Conservation (phyloP, 2,329 filamentous ascomycete genomes). For the Cladophialophora chaetospira region DNA sequence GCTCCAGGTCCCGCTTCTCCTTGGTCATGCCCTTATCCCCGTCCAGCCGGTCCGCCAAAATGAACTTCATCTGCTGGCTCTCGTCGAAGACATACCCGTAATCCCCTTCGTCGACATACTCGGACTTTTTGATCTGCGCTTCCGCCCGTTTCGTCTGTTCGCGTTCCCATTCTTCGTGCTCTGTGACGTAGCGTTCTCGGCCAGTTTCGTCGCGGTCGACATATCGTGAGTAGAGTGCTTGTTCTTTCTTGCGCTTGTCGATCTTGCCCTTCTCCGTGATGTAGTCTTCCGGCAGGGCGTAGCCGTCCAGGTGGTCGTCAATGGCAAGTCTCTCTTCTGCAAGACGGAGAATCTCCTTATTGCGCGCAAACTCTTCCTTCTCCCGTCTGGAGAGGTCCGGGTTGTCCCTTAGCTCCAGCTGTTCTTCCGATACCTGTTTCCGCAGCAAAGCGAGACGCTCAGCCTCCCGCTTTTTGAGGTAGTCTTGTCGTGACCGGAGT, state of each 20-base stretch:
- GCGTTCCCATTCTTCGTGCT: conserved; percentile 93
- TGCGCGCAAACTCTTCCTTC: conserved; percentile 84
- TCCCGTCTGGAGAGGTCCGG: conserved; percentile 74
- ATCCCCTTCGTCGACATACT: conserved; percentile 75
- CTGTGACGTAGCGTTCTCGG: conserved; percentile 85
- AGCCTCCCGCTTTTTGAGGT: conserved; percentile 87
- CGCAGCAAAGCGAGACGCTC: conserved; percentile 84
- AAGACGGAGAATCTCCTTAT: conserved; percentile 76
- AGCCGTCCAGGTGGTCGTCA: conserved; percentile 89
- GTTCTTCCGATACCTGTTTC: conserved; percentile 87
- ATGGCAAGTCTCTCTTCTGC: conserved; percentile 84
- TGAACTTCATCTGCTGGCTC: conserved; percentile 82
- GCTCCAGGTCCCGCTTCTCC: conserved; percentile 76
- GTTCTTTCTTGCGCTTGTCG: conserved; percentile 81
- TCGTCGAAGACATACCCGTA: conserved; percentile 95
- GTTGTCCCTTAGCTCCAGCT: conserved; percentile 75
- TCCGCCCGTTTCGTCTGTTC: conserved; percentile 88
- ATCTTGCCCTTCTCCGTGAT: conserved; percentile 92
- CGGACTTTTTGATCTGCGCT: conserved; percentile 74
- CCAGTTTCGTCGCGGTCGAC: conserved; percentile 85
- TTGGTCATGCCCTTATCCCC: conserved; percentile 73
- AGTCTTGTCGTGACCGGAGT: conserved; percentile 83
- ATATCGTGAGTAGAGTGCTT: conserved; percentile 86
- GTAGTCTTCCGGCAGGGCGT: conserved; percentile 90
- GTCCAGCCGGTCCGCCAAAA: conserved; percentile 70